Evolutionary conservation across 768 basidiomycete genomes (phyloP).

Genomic region (Calocera cornea): DNA sequence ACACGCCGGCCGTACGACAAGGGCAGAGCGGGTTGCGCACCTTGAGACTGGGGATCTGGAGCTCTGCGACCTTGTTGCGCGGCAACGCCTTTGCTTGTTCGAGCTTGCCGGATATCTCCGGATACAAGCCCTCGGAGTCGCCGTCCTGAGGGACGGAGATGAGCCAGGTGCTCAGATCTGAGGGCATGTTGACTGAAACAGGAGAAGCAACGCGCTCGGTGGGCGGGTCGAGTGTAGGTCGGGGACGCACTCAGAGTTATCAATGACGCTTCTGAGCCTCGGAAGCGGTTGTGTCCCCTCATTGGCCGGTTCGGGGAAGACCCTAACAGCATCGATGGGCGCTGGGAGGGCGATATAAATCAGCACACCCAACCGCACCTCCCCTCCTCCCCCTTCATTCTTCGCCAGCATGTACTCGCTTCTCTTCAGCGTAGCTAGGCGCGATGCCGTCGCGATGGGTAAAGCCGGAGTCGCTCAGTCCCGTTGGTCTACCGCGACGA

Average conservation of each 20-base stretch:
- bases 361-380: background rate
- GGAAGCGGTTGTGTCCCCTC: background rate
- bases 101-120: slow-evolving; percentile 54
- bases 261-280: background rate
- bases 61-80: slow-evolving; percentile 41
- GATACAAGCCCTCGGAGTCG: slow-evolving; percentile 60
- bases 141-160: slow-evolving; percentile 76
- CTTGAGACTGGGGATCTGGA: slow-evolving; percentile 82
- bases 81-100: slow-evolving; percentile 38
- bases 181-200: slow-evolving; percentile 50
- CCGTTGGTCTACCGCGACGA: background rate
- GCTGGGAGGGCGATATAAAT: background rate
- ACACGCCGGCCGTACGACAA: background rate
- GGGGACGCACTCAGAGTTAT: background rate
- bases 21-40: slow-evolving; percentile 29
- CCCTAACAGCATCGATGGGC: too few relatives aligned
- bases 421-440: background rate
- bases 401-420: background rate
- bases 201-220: background rate
- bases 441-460: background rate
- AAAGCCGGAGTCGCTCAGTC: background rate
- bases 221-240: background rate
- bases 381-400: background rate
- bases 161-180: slow-evolving; percentile 92
- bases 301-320: too few relatives aligned